phyloP scores from a whole-genome alignment of 2,329 filamentous ascomycete genomes.

The Ceratocystis harringtonii region DNA sequence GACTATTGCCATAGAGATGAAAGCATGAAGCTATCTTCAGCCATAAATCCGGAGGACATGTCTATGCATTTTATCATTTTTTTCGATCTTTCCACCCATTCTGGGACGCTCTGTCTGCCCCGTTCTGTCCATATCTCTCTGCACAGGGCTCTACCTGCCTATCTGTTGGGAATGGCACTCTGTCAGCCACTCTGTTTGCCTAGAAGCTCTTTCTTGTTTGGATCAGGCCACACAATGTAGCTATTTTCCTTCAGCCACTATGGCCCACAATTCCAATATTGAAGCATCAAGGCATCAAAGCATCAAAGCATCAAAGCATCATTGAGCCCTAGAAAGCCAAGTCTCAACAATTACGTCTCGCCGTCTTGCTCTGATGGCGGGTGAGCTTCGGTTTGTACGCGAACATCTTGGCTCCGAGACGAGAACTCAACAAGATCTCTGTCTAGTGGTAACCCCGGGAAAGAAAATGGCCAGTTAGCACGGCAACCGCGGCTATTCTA shows the following conservation, averaged over 20 bases:
- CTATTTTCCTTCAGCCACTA: background rate
- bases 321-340: background rate
- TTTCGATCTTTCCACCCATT: background rate
- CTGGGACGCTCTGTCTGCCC: too few species aligned
- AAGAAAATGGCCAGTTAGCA: background rate
- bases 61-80: background rate
- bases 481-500: background rate
- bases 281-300: too few species aligned
- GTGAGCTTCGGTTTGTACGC: too few species aligned
- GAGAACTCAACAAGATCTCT: background rate
- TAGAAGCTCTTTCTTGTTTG: background rate
- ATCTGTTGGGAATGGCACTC: too few species aligned
- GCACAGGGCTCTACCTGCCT: too few species aligned
- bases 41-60: background rate
- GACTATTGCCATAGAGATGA: slow-evolving; percentile 3
- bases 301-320: background rate
- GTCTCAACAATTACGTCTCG: background rate
- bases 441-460: background rate
- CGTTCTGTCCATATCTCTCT: too few species aligned
- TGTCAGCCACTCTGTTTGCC: background rate
- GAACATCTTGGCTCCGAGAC: too few species aligned
- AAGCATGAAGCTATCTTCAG: background rate
- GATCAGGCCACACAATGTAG: background rate
- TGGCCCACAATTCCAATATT: background rate
- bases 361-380: too few species aligned